These are phyloP conservation scores for Daldinia concentrica DNA, from an alignment of 495 filamentous ascomycete genomes.

Conservation along the genomic window DNA sequence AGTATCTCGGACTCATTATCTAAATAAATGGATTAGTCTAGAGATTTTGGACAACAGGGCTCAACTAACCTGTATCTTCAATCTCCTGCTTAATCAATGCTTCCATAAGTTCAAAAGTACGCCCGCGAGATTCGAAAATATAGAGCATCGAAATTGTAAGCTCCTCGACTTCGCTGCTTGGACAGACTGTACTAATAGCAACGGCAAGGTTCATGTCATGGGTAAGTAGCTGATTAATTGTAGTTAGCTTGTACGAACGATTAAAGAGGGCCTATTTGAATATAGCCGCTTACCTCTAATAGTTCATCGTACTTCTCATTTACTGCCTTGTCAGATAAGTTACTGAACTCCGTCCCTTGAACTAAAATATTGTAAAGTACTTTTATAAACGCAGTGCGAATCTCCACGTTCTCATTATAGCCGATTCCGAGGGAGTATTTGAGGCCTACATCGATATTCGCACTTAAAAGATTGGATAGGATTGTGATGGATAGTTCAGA, in stretches of 20 bases:
- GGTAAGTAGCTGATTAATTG: constrained; percentile 59
- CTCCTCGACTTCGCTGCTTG: constrained; percentile 71
- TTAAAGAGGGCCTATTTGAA: background rate
- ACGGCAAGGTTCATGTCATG: constrained; percentile 67
- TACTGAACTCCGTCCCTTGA: constrained; percentile 73
- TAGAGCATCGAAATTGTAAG: constrained; percentile 70
- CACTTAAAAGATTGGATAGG: constrained; percentile 71
- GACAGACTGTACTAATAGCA: constrained; percentile 69
- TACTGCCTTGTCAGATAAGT: constrained; percentile 68
- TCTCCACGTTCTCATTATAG: constrained; percentile 72
- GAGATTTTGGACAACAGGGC: background rate
- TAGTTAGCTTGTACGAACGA: constrained; percentile 8
- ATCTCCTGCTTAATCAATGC: constrained; percentile 72
- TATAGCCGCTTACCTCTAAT: constrained; percentile 56
- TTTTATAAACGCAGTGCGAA: constrained; percentile 72
- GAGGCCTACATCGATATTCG: constrained; percentile 73
- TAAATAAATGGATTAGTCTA: constrained; percentile 25
- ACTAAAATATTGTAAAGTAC: constrained; percentile 73
- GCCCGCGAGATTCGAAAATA: constrained; percentile 70
- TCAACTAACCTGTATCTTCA: constrained; percentile 62
- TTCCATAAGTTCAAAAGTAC: constrained; percentile 67
- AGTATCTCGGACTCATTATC: constrained; percentile 72
- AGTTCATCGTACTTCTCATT: constrained; percentile 71
- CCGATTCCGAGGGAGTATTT: constrained; percentile 72
- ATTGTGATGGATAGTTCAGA: constrained; percentile 70